A percentile compares a stretch with the other conserved stretches of the same genome.
These are phyloP conservation scores for Cylindricascospora bacillispora DNA, from an alignment of 1,139 yeast genomes.

Conservation along the genomic window DNA sequence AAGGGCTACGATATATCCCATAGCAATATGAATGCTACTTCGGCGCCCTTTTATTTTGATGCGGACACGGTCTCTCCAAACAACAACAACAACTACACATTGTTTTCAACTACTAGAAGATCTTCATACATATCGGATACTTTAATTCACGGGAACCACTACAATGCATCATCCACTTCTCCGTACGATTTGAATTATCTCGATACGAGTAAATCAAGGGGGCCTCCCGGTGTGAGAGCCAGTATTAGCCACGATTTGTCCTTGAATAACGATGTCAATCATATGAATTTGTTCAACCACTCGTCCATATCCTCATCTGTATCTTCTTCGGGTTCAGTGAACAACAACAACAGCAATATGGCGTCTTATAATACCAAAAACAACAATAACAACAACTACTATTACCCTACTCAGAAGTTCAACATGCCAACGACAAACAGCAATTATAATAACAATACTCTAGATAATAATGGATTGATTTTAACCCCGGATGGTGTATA, in stretches of 20 bases:
- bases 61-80: too few species aligned
- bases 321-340: too few species aligned
- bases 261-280: not conserved
- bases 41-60: slow-evolving; percentile 3
- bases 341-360: not conserved
- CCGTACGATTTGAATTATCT: not conserved
- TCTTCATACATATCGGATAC: slow-evolving; percentile 25
- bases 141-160: slow-evolving; percentile 11
- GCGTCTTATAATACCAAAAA: not conserved
- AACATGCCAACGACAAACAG: too few species aligned
- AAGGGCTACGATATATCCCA: too few species aligned
- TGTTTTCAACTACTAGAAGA: slow-evolving; percentile 15
- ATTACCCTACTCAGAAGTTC: too few species aligned
- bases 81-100: too few species aligned
- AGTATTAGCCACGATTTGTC: not conserved
- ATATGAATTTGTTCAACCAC: not conserved
- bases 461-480: slow-evolving; percentile 16
- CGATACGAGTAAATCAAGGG: not conserved
- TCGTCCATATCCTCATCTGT: too few species aligned
- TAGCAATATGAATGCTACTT: slow-evolving; percentile 2
- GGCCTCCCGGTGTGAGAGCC: not conserved
- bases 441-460: too few species aligned
- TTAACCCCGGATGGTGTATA: slow-evolving; percentile 14
- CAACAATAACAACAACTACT: slow-evolving; percentile 1
- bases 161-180: not conserved